Percentiles rank a stretch among this genome's conserved stretches.
These are phyloP conservation scores for Microsporum audouinii DNA, from an alignment of 2,329 filamentous ascomycete species.

Conservation along the genomic window DNA sequence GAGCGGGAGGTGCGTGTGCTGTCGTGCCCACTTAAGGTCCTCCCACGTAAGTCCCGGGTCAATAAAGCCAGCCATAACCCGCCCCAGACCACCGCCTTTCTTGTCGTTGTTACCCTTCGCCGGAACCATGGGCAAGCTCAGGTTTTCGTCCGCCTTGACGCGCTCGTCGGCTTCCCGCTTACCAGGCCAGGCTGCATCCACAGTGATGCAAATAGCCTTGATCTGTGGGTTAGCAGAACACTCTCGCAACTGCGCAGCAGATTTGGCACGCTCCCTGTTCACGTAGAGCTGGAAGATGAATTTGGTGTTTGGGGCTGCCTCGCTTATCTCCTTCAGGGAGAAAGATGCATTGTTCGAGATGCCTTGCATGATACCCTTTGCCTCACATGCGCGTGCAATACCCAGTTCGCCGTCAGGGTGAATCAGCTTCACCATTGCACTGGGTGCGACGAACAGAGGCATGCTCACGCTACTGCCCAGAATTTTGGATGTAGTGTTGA, in stretches of 20 bases:
- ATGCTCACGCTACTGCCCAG: slow-evolving; percentile 43
- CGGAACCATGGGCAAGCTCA: slow-evolving; percentile 36
- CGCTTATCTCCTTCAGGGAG: slow-evolving; percentile 44
- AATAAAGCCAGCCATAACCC: slow-evolving; percentile 43
- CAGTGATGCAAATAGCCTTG: slow-evolving; percentile 42
- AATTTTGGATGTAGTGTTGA: slow-evolving; percentile 43
- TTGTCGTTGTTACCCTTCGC: slow-evolving; percentile 39
- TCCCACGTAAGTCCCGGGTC: slow-evolving; percentile 44
- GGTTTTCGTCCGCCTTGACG: slow-evolving; percentile 36
- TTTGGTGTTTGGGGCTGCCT: slow-evolving; percentile 29
- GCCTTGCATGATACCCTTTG: slow-evolving; percentile 46
- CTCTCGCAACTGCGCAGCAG: slow-evolving; percentile 36
- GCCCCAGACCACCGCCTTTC: slow-evolving; percentile 43
- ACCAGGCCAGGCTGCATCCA: slow-evolving; percentile 44
- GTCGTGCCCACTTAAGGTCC: slow-evolving; percentile 44
- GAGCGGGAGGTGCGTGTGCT: slow-evolving; percentile 40
- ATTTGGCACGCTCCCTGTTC: slow-evolving; percentile 41
- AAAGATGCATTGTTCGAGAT: slow-evolving; percentile 53
- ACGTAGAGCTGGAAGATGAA: slow-evolving; percentile 49
- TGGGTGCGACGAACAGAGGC: slow-evolving; percentile 54
- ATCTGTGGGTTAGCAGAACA: slow-evolving; percentile 33
- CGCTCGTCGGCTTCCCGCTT: slow-evolving; percentile 49
- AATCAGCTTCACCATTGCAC: slow-evolving; percentile 52
- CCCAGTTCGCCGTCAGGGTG: slow-evolving; percentile 54
- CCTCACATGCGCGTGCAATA: slow-evolving; percentile 43